phyloP scores from a whole-genome alignment of 2,329 filamentous ascomycete genomes.

The Aspergillus alliaceus region DNA sequence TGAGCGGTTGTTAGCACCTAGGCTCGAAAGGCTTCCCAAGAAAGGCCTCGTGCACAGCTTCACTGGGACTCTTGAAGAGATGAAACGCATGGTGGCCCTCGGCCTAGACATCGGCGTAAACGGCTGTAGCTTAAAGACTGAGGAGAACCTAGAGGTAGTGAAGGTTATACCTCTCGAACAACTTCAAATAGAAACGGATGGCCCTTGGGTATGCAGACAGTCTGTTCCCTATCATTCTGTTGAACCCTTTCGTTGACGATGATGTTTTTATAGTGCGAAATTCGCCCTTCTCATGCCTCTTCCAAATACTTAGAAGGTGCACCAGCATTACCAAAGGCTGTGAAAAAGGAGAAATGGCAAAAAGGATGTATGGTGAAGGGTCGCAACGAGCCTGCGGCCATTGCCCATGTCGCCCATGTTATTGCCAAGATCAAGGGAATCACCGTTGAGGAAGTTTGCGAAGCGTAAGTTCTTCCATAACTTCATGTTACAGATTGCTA shows the following conservation, averaged over 20 bases:
- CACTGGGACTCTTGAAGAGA: constrained; percentile 82
- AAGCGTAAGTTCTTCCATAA: constrained; percentile 57
- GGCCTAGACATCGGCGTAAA: constrained; percentile 94
- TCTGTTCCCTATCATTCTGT: neutral
- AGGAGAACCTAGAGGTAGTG: constrained; percentile 84
- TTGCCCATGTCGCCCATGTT: constrained; percentile 82
- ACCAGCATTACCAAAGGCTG: constrained; percentile 71
- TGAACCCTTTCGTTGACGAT: constrained; percentile 1
- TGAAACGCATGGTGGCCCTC: constrained; percentile 73
- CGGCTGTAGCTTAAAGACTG: constrained; percentile 93
- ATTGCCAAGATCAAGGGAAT: constrained; percentile 84
- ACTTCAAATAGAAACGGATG: constrained; percentile 94
- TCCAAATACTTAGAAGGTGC: constrained; percentile 71
- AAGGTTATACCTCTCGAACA: constrained; percentile 73
- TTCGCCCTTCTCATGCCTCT: constrained; percentile 83
- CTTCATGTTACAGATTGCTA: constrained; percentile 18
- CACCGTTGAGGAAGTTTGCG: constrained; percentile 76
- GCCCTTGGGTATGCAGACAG: constrained; percentile 65
- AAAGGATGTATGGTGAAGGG: constrained; percentile 90
- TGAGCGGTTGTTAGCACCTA: constrained; percentile 65
- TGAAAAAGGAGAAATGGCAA: constrained; percentile 96
- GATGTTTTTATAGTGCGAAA: constrained; percentile 68
- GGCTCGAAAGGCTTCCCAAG: constrained; percentile 66
- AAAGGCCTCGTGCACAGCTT: constrained; percentile 92
- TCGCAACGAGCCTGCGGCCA: constrained; percentile 87